Conservation (phyloP, 768 basidiomycete species). For the Roridomyces roridus region DNA sequence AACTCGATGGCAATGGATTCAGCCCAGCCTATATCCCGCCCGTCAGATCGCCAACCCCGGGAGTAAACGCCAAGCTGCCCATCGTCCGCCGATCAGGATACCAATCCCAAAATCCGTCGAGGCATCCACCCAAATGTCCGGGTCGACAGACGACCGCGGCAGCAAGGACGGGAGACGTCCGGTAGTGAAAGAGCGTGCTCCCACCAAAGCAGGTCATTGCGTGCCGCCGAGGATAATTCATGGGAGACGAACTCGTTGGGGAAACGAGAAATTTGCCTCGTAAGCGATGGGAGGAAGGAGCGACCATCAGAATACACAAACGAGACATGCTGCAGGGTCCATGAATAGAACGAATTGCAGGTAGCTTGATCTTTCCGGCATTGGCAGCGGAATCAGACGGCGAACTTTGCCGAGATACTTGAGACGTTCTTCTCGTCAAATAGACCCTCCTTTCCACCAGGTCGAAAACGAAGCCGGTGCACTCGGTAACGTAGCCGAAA, state of each 20-base stretch:
- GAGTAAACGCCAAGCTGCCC: neutral
- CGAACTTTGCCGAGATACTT: neutral
- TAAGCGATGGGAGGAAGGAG: conserved; percentile 1
- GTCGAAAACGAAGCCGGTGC: conserved; percentile 3
- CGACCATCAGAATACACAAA: conserved; percentile 13
- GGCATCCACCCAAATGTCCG: conserved; percentile 5
- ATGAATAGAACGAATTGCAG: neutral
- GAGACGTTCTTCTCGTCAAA: neutral
- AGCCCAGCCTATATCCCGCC: conserved; percentile 6
- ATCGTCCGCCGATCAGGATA: neutral
- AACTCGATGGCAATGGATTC: conserved; percentile 2
- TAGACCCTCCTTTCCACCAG: neutral
- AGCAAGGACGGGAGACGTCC: neutral
- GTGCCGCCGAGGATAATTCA: neutral
- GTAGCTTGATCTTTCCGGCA: neutral
- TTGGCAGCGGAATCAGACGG: neutral
- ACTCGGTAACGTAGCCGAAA: neutral
- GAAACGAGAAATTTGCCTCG: neutral
- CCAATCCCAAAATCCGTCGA: conserved; percentile 3
- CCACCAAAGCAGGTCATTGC: conserved; percentile 4
- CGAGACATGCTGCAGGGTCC: conserved; percentile 5
- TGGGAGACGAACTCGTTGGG: conserved; percentile 13
- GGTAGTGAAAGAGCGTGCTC: neutral
- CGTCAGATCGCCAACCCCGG: conserved; percentile 3
- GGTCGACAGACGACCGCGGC: neutral